Conservation (phyloP, 768 basidiomycete species). For the Boletus speciosus region DNA sequence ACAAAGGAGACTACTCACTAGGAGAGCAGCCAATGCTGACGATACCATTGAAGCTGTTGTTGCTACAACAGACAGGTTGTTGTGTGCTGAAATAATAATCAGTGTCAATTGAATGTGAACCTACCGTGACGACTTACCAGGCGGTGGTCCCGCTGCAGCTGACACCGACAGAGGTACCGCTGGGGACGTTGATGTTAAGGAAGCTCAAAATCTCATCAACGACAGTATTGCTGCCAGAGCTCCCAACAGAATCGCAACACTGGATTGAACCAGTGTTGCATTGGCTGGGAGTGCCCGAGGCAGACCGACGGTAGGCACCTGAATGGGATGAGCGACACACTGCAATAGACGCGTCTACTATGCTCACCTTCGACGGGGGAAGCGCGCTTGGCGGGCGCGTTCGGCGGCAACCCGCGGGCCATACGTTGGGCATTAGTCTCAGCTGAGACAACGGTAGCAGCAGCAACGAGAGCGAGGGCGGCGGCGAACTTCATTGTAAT, state of each 20-base stretch:
- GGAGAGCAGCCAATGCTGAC: constrained; percentile 40
- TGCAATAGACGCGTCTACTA: not conserved
- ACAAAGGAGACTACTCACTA: constrained; percentile 20
- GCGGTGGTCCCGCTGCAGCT: constrained; percentile 31
- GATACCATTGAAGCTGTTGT: constrained; percentile 34
- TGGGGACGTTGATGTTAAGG: fast-evolving
- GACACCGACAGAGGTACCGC: constrained; percentile 18
- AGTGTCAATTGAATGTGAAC: not conserved
- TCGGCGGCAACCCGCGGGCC: constrained; percentile 50
- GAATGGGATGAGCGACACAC: not conserved
- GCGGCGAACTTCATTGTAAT: constrained; percentile 29
- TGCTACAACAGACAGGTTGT: constrained; percentile 40
- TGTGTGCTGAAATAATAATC: constrained; percentile 19
- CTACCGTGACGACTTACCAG: constrained; percentile 3
- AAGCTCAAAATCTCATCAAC: not conserved
- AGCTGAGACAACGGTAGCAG: constrained; percentile 37
- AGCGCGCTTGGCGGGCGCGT: constrained; percentile 37
- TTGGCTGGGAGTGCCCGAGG: constrained; percentile 33
- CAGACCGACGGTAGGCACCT: constrained; percentile 37
- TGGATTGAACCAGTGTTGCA: constrained; percentile 18
- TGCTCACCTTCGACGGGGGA: constrained; percentile 35
- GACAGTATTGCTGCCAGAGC: not conserved
- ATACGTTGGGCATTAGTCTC: constrained; percentile 54
- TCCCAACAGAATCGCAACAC: constrained; percentile 16
- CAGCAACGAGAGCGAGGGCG: constrained; percentile 36